Conservation (phyloP, 257 asterid genomes). For the Nicotiana obtusifolia region DNA sequence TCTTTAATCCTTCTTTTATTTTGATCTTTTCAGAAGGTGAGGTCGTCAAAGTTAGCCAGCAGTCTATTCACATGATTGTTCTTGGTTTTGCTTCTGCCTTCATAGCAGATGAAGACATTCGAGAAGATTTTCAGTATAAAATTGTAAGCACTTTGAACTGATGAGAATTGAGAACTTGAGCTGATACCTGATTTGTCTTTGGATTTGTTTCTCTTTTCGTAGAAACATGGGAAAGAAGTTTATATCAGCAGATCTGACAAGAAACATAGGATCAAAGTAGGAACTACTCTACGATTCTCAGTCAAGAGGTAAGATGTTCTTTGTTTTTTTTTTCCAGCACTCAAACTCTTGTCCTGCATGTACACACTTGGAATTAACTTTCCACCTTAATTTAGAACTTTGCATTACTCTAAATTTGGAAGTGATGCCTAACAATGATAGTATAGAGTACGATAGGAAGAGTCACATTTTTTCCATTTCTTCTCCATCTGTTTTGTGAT, state of each 20-base stretch:
- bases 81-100: conserved; percentile 72
- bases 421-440: not conserved
- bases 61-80: conserved; percentile 57
- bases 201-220: conserved; percentile 15
- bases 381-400: not conserved
- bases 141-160: conserved; percentile 33
- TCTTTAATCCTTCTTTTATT: not conserved
- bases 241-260: conserved; percentile 45
- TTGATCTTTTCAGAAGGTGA: conserved; percentile 52
- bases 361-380: not conserved
- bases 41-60: conserved; percentile 57
- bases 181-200: not conserved
- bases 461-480: no score
- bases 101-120: conserved; percentile 57
- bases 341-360: not conserved
- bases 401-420: not conserved
- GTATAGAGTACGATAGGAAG: not conserved
- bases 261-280: conserved; percentile 63
- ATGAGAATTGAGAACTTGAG: not conserved
- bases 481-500: no score
- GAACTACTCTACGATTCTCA: conserved; percentile 55
- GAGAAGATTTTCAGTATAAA: conserved; percentile 56
- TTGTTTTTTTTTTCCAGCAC: not conserved
- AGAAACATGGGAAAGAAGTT: conserved; percentile 55
- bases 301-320: conserved; percentile 49